Percentiles rank a stretch among this genome's conserved stretches.
Conservation (phyloP, 2,329 filamentous ascomycete species). For the Penicillium freii region DNA sequence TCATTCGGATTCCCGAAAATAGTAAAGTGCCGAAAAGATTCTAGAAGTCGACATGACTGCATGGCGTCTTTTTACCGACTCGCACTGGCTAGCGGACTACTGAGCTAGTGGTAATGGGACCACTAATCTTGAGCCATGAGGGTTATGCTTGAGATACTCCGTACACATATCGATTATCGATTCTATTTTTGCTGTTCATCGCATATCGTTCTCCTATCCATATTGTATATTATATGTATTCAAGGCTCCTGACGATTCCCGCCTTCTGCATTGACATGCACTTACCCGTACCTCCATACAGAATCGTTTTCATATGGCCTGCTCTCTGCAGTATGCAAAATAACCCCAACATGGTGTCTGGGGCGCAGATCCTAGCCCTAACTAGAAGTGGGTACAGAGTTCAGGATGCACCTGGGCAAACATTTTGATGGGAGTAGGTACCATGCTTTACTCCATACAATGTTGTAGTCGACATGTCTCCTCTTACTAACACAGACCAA, state of each 20-base stretch:
- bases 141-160: not conserved
- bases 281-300: not conserved
- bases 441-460: not conserved
- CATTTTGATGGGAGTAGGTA: not conserved
- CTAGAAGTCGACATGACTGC: not conserved
- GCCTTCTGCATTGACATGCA: not conserved
- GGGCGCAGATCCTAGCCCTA: constrained; percentile 3
- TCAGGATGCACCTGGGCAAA: not conserved
- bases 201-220: not conserved
- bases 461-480: not conserved
- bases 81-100: not conserved
- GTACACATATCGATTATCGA: not conserved
- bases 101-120: not conserved
- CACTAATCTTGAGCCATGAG: constrained; percentile 17
- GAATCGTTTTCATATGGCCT: not conserved
- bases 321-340: not conserved
- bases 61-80: not conserved
- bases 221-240: not conserved
- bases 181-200: not conserved
- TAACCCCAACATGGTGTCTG: not conserved
- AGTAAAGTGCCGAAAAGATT: constrained; percentile 3
- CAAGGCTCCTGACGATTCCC: not conserved
- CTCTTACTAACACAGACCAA: too few relatives aligned
- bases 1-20: not conserved
- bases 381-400: not conserved